Conservation (phyloP, 345 rosid species). For the Corymbia maculata region DNA sequence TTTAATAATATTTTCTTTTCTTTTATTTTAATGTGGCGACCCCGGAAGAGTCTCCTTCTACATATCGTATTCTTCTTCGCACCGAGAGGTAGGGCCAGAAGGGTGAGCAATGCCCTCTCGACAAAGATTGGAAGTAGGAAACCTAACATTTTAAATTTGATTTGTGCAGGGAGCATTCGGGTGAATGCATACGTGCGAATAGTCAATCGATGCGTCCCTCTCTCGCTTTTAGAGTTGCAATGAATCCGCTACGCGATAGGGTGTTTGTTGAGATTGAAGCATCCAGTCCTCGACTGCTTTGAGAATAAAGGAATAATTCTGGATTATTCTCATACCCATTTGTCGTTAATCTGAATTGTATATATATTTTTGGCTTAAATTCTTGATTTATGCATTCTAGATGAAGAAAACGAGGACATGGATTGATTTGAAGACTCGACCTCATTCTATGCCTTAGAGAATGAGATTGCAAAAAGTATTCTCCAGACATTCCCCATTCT, state of each 20-base stretch:
- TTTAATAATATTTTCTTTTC: no score
- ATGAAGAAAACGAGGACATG: background rate
- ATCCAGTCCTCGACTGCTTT: background rate
- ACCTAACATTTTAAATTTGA: background rate
- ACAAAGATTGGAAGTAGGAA: background rate
- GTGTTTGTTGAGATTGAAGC: background rate
- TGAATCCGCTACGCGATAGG: background rate
- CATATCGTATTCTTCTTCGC: no score
- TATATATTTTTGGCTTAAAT: background rate
- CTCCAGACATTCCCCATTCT: background rate
- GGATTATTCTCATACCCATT: background rate
- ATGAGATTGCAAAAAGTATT: background rate
- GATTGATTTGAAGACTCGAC: background rate
- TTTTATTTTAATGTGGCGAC: no score
- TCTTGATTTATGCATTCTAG: background rate
- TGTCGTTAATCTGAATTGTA: background rate
- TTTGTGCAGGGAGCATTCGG: background rate
- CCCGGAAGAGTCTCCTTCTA: no score
- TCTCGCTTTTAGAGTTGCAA: background rate
- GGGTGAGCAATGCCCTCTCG: no score
- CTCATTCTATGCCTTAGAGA: background rate
- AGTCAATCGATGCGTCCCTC: background rate
- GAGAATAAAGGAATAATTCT: background rate
- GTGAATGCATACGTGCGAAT: background rate
- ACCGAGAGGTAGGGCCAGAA: no score